Base-by-base conservation (phyloP, 2,329 filamentous ascomycete species). In the Alternaria rosae region DNA sequence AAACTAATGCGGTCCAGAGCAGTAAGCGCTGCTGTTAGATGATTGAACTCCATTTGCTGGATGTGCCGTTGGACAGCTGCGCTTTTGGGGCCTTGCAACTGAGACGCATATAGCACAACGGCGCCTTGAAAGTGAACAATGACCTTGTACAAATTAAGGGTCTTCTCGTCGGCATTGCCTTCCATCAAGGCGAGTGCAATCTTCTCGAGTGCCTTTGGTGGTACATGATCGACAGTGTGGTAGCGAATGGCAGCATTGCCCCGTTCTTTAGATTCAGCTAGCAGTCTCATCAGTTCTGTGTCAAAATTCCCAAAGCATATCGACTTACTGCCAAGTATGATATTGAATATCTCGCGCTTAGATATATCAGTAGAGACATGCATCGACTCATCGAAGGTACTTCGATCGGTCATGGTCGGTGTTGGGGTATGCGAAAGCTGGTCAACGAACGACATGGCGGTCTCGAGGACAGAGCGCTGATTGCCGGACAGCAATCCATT, bases 91-190 rank as follows among this genome's bases (percentile, higher is more conserved):
- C 67, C 66, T 59, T 72, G 61, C 30, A 75, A 21, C 43, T 74
- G 71, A 43, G 67, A 69, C 23, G 67, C 63, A 50, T 75, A 73
- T 4, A 75, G 58, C 17, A 74, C 60, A 2, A 72, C 64, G 6
- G 68, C 67, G 30, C 72, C 74, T 50, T 75, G 74, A 45, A 73
- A 75, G 58, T 77, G 75, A 13, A 77, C 66, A 26, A 76, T 70
- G 13, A 78, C 69, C 42, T 74, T 74, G 62, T 74, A 77, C 32
- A 76, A 53, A 5, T 66, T 68, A 11, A 75, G 65, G 2, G 73
- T 77, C 26, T 66, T 70, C 43, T 76, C 71, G 43, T 76, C 72
- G 3, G 65, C 73, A 13, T 55, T 71, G 20, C 70, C 70, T 48
- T 76, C 71, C 61, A 76, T 67, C 45, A 78, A 59, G 8, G 66